Conservation (phyloP, 441 rosid genomes). For the Cnidoscolus chayamansa region DNA sequence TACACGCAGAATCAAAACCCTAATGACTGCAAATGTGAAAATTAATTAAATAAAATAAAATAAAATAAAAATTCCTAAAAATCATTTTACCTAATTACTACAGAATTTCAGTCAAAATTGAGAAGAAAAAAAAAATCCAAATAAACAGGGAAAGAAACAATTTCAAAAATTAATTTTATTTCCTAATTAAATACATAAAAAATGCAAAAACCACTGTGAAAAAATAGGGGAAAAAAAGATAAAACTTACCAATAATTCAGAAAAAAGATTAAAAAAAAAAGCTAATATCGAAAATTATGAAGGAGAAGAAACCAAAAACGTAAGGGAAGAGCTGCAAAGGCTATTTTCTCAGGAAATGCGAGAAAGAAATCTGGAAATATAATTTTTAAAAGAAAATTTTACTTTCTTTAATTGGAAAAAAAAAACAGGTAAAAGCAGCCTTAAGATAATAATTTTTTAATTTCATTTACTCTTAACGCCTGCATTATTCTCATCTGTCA, state of each 20-base stretch:
- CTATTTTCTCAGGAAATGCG: constrained; percentile 19
- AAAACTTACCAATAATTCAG: constrained; percentile 46
- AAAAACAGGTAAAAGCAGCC: not conserved
- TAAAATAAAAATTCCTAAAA: not conserved
- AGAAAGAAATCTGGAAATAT: constrained; percentile 34
- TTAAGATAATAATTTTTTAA: not conserved
- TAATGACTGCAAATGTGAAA: constrained; percentile 18
- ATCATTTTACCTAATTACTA: not conserved
- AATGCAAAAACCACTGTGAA: not conserved
- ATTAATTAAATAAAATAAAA: not conserved
- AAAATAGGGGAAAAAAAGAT: constrained; percentile 22
- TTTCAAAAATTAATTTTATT: constrained; percentile 18
- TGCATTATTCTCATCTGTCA: not conserved
- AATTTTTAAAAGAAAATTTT: not conserved
- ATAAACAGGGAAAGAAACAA: constrained; percentile 14
- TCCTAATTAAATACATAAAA: constrained; percentile 25
- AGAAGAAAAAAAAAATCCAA: not conserved
- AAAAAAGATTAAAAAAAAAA: constrained; percentile 11
- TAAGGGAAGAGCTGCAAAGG: constrained; percentile 15
- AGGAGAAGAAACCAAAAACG: constrained; percentile 16
- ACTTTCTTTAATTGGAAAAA: not conserved
- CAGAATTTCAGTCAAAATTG: constrained; percentile 15
- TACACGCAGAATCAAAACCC: constrained; percentile 34
- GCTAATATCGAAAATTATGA: constrained; percentile 21
- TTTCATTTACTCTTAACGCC: constrained; percentile 14